phyloP scores from a whole-genome alignment of 2,329 filamentous ascomycete species.

The Hypoxylon sp. region DNA sequence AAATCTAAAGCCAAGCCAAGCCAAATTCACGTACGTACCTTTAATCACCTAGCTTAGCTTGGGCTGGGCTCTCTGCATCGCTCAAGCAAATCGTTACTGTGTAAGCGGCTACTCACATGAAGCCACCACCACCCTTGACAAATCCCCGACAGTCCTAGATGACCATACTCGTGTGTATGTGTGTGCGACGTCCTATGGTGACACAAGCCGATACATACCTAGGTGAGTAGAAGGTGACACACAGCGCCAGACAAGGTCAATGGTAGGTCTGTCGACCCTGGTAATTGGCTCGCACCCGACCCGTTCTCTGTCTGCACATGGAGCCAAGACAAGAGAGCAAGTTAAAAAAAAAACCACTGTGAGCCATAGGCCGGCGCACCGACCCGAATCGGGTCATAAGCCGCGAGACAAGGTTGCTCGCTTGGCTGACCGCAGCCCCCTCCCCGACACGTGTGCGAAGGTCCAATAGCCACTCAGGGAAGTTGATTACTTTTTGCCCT shows the following conservation, averaged over 20 bases:
- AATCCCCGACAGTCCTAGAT: not conserved
- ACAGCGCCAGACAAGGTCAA: not conserved
- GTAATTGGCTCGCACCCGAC: slow-evolving; percentile 13
- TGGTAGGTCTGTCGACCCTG: not conserved
- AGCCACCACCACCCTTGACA: not conserved
- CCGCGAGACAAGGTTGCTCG: slow-evolving; percentile 22
- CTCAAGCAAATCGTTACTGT: not conserved
- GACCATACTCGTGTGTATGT: no score
- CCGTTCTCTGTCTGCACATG: not conserved
- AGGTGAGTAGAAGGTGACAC: slow-evolving; percentile 2
- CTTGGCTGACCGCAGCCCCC: slow-evolving; percentile 8
- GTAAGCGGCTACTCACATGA: slow-evolving; percentile 4
- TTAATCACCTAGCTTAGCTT: not conserved
- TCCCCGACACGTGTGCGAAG: slow-evolving; percentile 27
- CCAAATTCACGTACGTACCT: not conserved
- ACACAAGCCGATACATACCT: not conserved
- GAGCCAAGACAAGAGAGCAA: no score
- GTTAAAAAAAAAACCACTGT: not conserved
- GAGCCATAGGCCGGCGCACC: slow-evolving; percentile 3
- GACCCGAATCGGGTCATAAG: slow-evolving; percentile 33
- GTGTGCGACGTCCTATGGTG: not conserved
- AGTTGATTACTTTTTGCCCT: slow-evolving; percentile 3
- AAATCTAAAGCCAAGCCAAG: not conserved
- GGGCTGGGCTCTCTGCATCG: not conserved
- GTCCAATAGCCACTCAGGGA: slow-evolving; percentile 16